Percentiles rank a stretch among this genome's conserved stretches.
Evolutionary conservation across 306 rosid genomes (phyloP).

Genomic region (Begonia masoniana): DNA sequence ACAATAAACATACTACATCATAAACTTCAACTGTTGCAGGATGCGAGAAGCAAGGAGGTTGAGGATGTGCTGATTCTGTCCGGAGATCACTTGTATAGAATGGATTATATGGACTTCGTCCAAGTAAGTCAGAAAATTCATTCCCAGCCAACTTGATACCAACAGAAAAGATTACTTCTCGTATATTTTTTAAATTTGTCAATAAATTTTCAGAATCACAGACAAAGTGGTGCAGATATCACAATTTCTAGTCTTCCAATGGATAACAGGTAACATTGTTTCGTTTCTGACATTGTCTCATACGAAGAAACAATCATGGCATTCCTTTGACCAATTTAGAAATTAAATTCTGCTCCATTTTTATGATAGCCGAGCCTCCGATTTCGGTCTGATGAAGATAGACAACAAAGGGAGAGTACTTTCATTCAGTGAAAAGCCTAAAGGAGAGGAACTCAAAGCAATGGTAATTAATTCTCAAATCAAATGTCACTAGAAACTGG

Average conservation of each 20-base stretch:
- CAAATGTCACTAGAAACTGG: too few relatives aligned
- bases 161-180: constrained; percentile 7
- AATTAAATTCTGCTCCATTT: constrained; percentile 15
- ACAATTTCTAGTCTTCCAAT: constrained; percentile 82
- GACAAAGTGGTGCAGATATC: constrained; percentile 85
- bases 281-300: neutral
- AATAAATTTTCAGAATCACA: constrained; percentile 48
- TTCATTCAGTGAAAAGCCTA: constrained; percentile 81
- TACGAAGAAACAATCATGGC: too few relatives aligned
- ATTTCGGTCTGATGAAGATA: constrained; percentile 97
- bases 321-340: too few relatives aligned
- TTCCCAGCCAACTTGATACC: constrained; percentile 1
- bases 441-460: constrained; percentile 57
- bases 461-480: constrained; percentile 40
- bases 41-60: constrained; percentile 63
- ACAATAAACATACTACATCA: too few relatives aligned
- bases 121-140: constrained; percentile 35
- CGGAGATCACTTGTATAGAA: constrained; percentile 85
- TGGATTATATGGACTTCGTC: constrained; percentile 93
- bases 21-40: constrained; percentile 26
- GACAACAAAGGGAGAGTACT: constrained; percentile 55
- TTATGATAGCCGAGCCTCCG: constrained; percentile 81
- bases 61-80: constrained; percentile 89
- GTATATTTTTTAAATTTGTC: constrained; percentile 11
- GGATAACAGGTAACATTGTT: constrained; percentile 58